Percentiles rank a stretch among this genome's conserved stretches.
phyloP scores from a whole-genome alignment of 2,329 filamentous ascomycete species.

The Trichoderma semiorbis region DNA sequence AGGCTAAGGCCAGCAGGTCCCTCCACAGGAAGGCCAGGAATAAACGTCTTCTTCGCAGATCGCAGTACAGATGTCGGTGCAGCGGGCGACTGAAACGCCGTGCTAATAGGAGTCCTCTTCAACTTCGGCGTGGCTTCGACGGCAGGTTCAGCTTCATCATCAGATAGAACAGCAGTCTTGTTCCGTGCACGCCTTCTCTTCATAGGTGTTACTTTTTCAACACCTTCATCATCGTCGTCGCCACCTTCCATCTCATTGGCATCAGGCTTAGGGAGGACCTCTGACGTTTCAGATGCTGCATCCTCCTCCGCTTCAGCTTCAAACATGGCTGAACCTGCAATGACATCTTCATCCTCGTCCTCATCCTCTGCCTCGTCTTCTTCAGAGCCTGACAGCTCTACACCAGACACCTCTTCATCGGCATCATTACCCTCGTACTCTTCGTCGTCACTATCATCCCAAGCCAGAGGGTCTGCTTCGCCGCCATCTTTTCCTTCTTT shows the following conservation, averaged over 20 bases:
- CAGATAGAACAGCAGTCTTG: constrained; percentile 53
- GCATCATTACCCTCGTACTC: constrained; percentile 42
- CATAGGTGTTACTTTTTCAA: constrained; percentile 39
- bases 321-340: constrained; percentile 27
- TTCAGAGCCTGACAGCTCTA: constrained; percentile 46
- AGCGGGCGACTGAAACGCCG: constrained; percentile 48
- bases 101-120: constrained; percentile 41
- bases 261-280: constrained; percentile 29
- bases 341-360: constrained; percentile 31
- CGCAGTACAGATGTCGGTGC: constrained; percentile 63
- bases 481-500: constrained; percentile 52
- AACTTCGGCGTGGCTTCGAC: constrained; percentile 47
- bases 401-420: constrained; percentile 37
- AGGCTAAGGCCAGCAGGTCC: constrained; percentile 66
- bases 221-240: constrained; percentile 33
- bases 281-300: constrained; percentile 35
- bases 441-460: constrained; percentile 57
- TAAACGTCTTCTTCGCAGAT: constrained; percentile 65
- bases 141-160: constrained; percentile 49
- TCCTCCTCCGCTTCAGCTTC: constrained; percentile 41
- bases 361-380: constrained; percentile 35
- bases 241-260: constrained; percentile 24
- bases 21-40: constrained; percentile 62
- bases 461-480: constrained; percentile 49
- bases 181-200: constrained; percentile 49